Base-by-base conservation (phyloP, 805 yeast species). In the Yamadazyma laniorum region DNA sequence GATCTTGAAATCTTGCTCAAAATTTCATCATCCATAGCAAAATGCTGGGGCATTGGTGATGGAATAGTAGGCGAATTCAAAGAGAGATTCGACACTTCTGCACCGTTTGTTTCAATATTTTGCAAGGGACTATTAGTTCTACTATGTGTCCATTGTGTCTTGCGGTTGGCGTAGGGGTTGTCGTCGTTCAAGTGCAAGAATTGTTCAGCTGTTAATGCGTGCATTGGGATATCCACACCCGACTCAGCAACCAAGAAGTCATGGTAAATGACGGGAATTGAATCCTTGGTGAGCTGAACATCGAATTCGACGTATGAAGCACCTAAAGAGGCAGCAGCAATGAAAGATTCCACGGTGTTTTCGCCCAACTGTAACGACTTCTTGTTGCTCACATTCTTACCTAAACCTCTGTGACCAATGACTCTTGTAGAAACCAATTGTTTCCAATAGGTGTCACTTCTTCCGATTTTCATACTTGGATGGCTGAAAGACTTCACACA, bases 301-400 rank as follows among this genome's bases (percentile, higher is more conserved):
- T 91, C 98, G 58, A 91, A 91, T 62, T 91, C 98, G 36, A 91
- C 97, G 54, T 91, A 91, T 2, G 95, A 83, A 1, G 98, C 98
- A 28, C 98, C 98, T 48, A 91, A 67, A 2, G 95, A 88, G 0
- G 97, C 95, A 0, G 98, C 98, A 9, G 96, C 95, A 55, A 91
- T 85, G 52, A 91, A 91, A 0, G 95, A 85, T 52, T 91, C 96
- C 15, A 91, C 84, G 0, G 98, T 91, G 58, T 91, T 91, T 54
- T 91, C 98, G 29, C 98, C 98, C 43, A 91, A 72, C 61, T 91
- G 98, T 53, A 91, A 72, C 3, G 95, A 85, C 45, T 78, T 81
- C 32, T 82, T 74, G 29, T 75, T 74, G 40, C 80, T 73, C 35
- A 76, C 73, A 62, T 91, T 91, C 67, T 89, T 90, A 49, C 98